These are phyloP conservation scores for Ustilago shanxiensis DNA, from an alignment of 1,284 basidiomycete species.

Conservation along the genomic window DNA sequence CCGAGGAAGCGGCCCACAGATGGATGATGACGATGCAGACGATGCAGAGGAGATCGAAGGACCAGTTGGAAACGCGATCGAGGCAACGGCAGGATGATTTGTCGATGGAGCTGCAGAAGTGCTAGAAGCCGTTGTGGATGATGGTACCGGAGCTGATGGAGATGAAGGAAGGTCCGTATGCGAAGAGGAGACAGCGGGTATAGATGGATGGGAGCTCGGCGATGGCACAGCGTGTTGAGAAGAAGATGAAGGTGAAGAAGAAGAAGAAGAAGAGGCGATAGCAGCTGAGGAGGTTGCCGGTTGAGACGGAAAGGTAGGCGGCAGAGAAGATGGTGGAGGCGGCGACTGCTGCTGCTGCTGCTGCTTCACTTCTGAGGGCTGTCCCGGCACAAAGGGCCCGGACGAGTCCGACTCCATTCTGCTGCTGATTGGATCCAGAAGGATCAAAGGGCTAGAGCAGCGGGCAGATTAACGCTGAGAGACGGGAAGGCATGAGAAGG, in stretches of 20 bases:
- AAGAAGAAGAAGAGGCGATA: background rate
- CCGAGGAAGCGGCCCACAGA: background rate
- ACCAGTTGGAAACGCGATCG: constrained; percentile 24
- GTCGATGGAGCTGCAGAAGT: constrained; percentile 3
- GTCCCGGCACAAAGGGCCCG: background rate
- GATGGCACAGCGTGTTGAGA: background rate
- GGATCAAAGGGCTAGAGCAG: too few species aligned
- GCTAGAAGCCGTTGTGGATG: constrained; percentile 6
- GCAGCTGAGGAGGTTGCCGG: background rate
- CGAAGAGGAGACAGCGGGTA: constrained; percentile 13
- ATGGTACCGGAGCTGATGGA: constrained; percentile 5
- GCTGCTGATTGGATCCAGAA: background rate
- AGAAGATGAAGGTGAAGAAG: background rate
- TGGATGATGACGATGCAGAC: constrained; percentile 13
- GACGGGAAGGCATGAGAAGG: constrained; percentile 1
- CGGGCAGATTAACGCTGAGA: background rate
- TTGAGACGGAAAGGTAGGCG: constrained; percentile 15
- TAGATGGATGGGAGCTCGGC: background rate
- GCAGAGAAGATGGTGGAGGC: constrained; percentile 13
- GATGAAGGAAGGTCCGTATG: constrained; percentile 13
- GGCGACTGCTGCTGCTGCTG: constrained; percentile 25
- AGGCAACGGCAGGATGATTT: constrained; percentile 11
- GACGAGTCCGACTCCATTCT: background rate
- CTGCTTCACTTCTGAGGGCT: too few species aligned
- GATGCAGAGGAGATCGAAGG: background rate